A percentile compares a stretch with the other conserved stretches of the same genome.
Evolutionary conservation across 164 flowering plant genomes (phyloP).

Genomic region (Annona cherimola): DNA sequence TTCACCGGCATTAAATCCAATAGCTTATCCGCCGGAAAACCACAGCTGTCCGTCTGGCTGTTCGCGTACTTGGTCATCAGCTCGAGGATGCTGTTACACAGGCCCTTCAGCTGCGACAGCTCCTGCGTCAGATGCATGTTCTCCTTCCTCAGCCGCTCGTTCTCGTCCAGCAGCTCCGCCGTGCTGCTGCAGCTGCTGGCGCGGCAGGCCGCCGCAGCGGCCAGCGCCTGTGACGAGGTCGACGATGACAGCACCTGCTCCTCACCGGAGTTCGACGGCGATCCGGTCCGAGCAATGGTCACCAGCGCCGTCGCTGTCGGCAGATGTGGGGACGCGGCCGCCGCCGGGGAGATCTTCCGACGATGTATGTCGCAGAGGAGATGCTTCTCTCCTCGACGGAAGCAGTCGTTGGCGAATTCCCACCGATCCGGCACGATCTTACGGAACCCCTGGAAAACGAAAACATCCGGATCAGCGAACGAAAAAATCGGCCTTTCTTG

Average conservation of each 20-base stretch:
- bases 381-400: conserved; percentile 26
- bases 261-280: conserved; percentile 60
- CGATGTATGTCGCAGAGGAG: conserved; percentile 32
- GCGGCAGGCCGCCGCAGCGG: not conserved
- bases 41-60: conserved; percentile 10
- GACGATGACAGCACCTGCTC: conserved; percentile 61
- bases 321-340: not conserved
- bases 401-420: conserved; percentile 37
- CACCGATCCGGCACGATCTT: conserved; percentile 39
- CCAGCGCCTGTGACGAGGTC: conserved; percentile 30
- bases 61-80: conserved; percentile 55
- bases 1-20: conserved; percentile 17
- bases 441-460: conserved; percentile 26
- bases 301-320: conserved; percentile 10
- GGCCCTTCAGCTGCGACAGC: conserved; percentile 53
- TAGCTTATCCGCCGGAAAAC: conserved; percentile 24
- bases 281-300: conserved; percentile 18
- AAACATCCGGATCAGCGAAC: not conserved
- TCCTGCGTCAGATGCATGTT: conserved; percentile 55
- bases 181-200: conserved; percentile 15
- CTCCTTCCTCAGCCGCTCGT: conserved; percentile 67
- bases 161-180: conserved; percentile 64
- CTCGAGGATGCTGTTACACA: conserved; percentile 58
- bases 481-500: not conserved
- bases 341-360: conserved; percentile 15